Base-by-base conservation (phyloP, 1,139 yeast species). In the Suhomyces choctaworum region DNA sequence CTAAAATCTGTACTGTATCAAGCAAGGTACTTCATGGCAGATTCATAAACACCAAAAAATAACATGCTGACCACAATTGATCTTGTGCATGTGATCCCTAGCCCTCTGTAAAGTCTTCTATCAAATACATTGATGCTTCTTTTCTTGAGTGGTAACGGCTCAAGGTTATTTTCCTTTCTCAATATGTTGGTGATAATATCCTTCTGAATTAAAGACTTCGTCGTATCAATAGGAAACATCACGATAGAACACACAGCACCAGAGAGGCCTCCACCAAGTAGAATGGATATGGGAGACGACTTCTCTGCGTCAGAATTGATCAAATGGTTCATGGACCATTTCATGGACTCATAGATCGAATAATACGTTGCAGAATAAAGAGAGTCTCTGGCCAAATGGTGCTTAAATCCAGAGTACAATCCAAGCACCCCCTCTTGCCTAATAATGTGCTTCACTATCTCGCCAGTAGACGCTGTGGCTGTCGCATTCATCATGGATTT, bases 151-250 rank as follows among this genome's bases (percentile, higher is more conserved):
- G 70, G 66, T 9, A 64, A 37, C 16, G 66, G 67, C 3, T 54
- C 56, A 23, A 69, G 52, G 0, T 81, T 80, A 35, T 69, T 64
- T 39, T 65, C 64, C 32, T 59, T 62, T 28, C 86, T 60, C 34
- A 83, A 62, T n/a, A 82, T 78, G 45, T 80, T 78, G 14, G 81
- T 67, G 23, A 86, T 84, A 7, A 82, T 70, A 48, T 86, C 94
- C 40, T 83, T 76, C 54, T 87, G 96, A 29, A 78, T 71, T 40
- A 81, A 69, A 2, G 90, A 78, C 55, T 88, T 87, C 41, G 82
- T 68, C 0, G 95, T 86, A 54, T 87, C 96, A 2, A 88, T 56
- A 0, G 96, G 96, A 61, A 83, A 87, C 2, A 86, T 80, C 2
- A 78, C 56, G 2, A 78, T 59, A 94, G 95, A 86, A 32, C 88